Conservation (phyloP, 371 early-diverging fungal species). For the Syncephalastrum contaminatum region DNA sequence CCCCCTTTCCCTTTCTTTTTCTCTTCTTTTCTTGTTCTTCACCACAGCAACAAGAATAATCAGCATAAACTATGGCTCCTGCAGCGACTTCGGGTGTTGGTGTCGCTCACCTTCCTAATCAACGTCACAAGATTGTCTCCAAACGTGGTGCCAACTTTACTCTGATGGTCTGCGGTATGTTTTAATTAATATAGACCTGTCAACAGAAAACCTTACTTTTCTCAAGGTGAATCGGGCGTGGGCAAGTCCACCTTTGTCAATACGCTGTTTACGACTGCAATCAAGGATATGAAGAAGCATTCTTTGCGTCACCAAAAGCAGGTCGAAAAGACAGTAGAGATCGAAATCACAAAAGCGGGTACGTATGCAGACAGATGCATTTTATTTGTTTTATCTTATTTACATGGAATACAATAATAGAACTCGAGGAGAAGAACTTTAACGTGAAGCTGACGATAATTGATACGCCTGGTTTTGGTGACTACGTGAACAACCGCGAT, state of each 20-base stretch:
- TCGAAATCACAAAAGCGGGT: conserved; percentile 57
- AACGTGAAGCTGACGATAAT: conserved; percentile 90
- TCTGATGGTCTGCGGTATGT: conserved; percentile 90
- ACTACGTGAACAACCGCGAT: conserved; percentile 76
- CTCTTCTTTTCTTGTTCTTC: no score
- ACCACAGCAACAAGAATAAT: no score
- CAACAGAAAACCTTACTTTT: not conserved
- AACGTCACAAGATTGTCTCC: conserved; percentile 90
- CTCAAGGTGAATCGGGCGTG: conserved; percentile 33
- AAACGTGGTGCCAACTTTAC: conserved; percentile 91
- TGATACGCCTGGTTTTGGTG: conserved; percentile 93
- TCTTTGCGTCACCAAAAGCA: conserved; percentile 51
- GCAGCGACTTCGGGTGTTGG: conserved; percentile 69
- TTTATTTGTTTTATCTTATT: not conserved
- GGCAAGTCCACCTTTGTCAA: conserved; percentile 89
- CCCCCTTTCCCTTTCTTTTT: no score
- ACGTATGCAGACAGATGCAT: not conserved
- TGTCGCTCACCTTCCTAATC: conserved; percentile 96
- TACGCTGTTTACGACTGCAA: conserved; percentile 74
- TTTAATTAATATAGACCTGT: not conserved
- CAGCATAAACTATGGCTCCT: conserved; percentile 18
- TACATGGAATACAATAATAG: conserved; percentile 31
- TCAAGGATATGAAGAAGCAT: conserved; percentile 66
- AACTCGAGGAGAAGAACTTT: conserved; percentile 96
- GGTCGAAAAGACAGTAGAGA: conserved; percentile 73